Evolutionary conservation across 192 early-diverging fungal genomes (phyloP).

Genomic region (Spinellus fusiger): DNA sequence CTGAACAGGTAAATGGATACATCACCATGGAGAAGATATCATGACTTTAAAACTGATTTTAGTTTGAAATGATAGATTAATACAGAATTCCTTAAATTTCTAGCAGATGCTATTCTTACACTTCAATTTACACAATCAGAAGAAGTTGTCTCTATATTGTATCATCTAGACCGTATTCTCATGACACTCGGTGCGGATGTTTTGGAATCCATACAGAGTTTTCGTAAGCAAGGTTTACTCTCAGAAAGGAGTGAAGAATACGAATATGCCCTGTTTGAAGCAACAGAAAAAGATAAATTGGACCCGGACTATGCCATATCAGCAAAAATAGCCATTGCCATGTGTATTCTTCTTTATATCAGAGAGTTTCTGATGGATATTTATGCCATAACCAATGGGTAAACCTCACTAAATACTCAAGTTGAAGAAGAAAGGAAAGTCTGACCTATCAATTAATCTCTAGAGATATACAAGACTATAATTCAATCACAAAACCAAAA

Average conservation of each 20-base stretch:
- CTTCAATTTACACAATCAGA: conserved; percentile 76
- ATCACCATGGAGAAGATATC: not conserved
- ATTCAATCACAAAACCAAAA: not conserved
- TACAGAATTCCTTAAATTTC: conserved; percentile 60
- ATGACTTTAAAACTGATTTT: conserved; percentile 32
- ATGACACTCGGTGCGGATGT: conserved; percentile 64
- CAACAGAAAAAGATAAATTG: not conserved
- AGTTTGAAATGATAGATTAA: not conserved
- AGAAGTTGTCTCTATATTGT: conserved; percentile 73
- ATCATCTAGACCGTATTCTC: conserved; percentile 66
- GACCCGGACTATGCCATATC: not conserved
- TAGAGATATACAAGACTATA: conserved; percentile 4
- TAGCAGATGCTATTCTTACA: conserved; percentile 78
- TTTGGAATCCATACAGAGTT: conserved; percentile 38
- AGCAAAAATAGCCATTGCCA: conserved; percentile 1
- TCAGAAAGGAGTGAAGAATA: not conserved
- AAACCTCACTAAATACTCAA: not conserved
- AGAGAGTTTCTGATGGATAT: conserved; percentile 4
- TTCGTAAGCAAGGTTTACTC: conserved; percentile 13
- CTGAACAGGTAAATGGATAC: not conserved
- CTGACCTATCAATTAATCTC: not conserved
- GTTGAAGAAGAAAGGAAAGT: not conserved
- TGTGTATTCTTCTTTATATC: conserved; percentile 2
- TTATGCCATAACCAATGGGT: conserved; percentile 14
- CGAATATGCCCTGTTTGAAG: not conserved